phyloP scores from a whole-genome alignment of 2,329 filamentous ascomycete genomes.

The Penicillium occitanis region DNA sequence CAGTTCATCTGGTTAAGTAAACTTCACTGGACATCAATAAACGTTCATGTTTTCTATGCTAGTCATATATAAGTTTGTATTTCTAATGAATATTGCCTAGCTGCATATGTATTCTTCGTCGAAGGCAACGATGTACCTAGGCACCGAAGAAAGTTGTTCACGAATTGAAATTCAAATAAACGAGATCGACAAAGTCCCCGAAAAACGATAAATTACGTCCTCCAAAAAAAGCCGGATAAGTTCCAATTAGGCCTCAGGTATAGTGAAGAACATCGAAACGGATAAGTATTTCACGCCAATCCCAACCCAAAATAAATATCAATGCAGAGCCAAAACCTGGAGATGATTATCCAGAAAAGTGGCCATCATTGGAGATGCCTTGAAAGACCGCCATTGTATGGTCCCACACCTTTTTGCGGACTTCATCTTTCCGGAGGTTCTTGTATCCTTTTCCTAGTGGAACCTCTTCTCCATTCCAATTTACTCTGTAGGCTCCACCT shows the following conservation, averaged over 20 bases:
- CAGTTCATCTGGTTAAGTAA: no score
- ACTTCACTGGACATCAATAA: no score
- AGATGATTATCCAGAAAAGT: neutral
- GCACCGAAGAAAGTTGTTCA: no score
- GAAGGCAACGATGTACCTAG: no score
- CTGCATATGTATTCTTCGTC: no score
- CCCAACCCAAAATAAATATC: neutral
- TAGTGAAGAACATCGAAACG: no score
- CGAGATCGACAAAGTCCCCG: neutral
- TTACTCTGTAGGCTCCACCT: conserved; percentile 11
- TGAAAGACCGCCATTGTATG: conserved; percentile 14
- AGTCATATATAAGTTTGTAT: no score
- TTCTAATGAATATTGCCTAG: no score
- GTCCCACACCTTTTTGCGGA: conserved; percentile 7
- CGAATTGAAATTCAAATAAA: neutral
- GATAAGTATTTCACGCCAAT: neutral
- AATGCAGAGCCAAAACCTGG: neutral
- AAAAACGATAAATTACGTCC: neutral
- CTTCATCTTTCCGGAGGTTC: conserved; percentile 16
- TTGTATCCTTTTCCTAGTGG: conserved; percentile 14
- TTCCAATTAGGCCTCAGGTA: no score
- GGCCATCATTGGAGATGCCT: conserved; percentile 8
- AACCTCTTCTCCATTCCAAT: conserved; percentile 8
- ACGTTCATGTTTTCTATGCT: no score
- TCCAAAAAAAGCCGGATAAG: no score